Evolutionary conservation across 805 yeast genomes (phyloP), one percentile per base, ranked within the genome.

Genomic region (Yarrowia porcina): DNA sequence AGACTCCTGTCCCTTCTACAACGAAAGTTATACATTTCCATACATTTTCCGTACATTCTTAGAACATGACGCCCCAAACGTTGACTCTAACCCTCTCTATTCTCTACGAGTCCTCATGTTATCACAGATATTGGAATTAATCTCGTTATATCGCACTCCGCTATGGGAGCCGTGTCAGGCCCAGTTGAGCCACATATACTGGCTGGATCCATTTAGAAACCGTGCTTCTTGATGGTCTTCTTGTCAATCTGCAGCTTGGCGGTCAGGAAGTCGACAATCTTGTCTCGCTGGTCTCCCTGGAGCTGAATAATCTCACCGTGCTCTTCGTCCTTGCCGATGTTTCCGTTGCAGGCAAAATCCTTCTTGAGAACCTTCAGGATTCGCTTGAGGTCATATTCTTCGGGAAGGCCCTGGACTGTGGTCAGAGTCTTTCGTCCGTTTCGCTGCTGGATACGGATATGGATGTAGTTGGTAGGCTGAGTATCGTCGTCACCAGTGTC

Each of bases 401-500:
- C 85, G 68, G 98, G 97, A 66, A 93, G 84, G 74, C 99, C 99
- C 81, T 94, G 98, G 66, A 93, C 98, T 42, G 99, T 93, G 69
- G 99, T 93, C 76, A 93, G 85, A 67, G 98, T 93, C 80, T 93
- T 93, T 81, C 98, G 92, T 76, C 99, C 99, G 82, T 94, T 93
- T 83, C 99, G 93, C 82, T 93, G 99, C 80, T 93, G 99, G 76
- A 96, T 93, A 83, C 99, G 96, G 77, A 93, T 78, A 79, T 92
- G 99, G 78, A 93, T 90, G 81, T 92, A 90, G 82, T 90, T 91
- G 65, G 96, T 86, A 74, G 96, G 89, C 80, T 93, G 93, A 71
- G 96, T 88, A 78, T 93, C 97, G 81, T 94, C 96, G 85, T 93
- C 98, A 83, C 97, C 98, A 80, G 97, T 92, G 79, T 93, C 99